A percentile compares a stretch with the other conserved stretches of the same genome.
These are phyloP conservation scores for Pleoardoris graminearum DNA, from an alignment of 2,329 filamentous ascomycete genomes.

Conservation along the genomic window DNA sequence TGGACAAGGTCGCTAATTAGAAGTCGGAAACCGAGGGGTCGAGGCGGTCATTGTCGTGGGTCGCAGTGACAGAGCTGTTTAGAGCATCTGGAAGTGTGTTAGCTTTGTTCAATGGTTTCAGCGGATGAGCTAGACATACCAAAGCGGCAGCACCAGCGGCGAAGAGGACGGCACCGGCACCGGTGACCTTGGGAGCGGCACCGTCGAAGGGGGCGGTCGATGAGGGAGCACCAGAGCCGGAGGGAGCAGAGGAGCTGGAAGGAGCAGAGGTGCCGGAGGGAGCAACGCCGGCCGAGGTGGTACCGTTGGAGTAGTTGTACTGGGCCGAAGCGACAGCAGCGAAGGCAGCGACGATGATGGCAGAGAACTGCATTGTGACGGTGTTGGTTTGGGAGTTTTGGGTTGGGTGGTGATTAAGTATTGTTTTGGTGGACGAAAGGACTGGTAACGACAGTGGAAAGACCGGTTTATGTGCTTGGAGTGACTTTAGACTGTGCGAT, in stretches of 20 bases:
- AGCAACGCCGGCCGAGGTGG: slow-evolving; percentile 20
- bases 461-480: neutral
- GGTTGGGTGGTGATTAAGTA: slow-evolving; percentile 7
- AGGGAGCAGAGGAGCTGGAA: slow-evolving; percentile 10
- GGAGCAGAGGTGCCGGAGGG: slow-evolving; percentile 30
- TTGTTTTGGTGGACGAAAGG: slow-evolving; percentile 5
- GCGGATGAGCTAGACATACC: slow-evolving; percentile 15
- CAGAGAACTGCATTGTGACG: slow-evolving; percentile 36
- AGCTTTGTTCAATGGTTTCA: neutral
- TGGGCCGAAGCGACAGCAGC: slow-evolving; percentile 33
- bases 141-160: slow-evolving; percentile 39
- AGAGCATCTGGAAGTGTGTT: slow-evolving; percentile 5
- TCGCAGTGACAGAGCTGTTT: slow-evolving; percentile 7
- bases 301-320: slow-evolving; percentile 30
- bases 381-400: slow-evolving; percentile 13
- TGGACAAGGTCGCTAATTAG: slow-evolving; percentile 9
- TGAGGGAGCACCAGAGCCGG: slow-evolving; percentile 5
- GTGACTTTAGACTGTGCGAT: slow-evolving; percentile 3
- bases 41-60: neutral
- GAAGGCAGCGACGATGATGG: slow-evolving; percentile 29
- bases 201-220: slow-evolving; percentile 31
- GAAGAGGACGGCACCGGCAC: slow-evolving; percentile 33
- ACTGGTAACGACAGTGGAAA: slow-evolving; percentile 2
- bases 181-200: slow-evolving; percentile 24
- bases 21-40: slow-evolving; percentile 7